phyloP scores from a whole-genome alignment of 2,329 filamentous ascomycete species.

The Aspergillus sojae region DNA sequence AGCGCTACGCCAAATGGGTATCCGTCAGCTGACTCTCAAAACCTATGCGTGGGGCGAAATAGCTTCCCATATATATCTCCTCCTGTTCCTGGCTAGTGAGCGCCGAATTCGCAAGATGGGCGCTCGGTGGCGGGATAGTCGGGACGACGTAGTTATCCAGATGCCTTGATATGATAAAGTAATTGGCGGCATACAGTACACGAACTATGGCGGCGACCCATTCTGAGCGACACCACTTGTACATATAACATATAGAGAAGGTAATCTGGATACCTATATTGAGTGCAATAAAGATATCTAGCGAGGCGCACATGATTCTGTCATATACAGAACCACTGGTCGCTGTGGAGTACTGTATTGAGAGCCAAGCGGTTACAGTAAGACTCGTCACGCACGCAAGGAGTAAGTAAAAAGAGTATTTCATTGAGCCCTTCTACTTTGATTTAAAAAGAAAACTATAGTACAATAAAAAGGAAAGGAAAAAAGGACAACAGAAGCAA shows the following conservation, averaged over 20 bases:
- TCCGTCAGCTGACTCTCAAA: constrained; percentile 51
- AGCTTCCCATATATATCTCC: constrained; percentile 71
- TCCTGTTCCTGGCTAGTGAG: constrained; percentile 73
- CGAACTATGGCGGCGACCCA: neutral
- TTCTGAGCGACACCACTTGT: neutral
- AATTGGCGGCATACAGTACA: neutral
- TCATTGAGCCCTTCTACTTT: neutral
- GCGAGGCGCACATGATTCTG: neutral
- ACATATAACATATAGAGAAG: neutral
- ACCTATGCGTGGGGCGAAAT: constrained; percentile 80
- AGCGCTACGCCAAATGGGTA: neutral
- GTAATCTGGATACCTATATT: neutral
- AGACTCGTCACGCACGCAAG: neutral
- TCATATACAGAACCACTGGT: neutral
- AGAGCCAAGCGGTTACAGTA: no score
- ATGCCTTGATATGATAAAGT: constrained; percentile 40
- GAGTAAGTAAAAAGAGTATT: neutral
- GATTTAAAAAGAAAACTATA: constrained; percentile 8
- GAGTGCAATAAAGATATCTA: neutral
- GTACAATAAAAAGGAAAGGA: constrained; percentile 12
- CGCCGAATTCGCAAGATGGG: constrained; percentile 61
- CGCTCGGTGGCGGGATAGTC: constrained; percentile 68
- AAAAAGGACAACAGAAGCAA: constrained; percentile 1
- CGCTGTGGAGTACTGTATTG: neutral
- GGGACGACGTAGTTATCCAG: constrained; percentile 58